phyloP scores from a whole-genome alignment of 768 basidiomycete species.

The Psilocybe cyanescens region DNA sequence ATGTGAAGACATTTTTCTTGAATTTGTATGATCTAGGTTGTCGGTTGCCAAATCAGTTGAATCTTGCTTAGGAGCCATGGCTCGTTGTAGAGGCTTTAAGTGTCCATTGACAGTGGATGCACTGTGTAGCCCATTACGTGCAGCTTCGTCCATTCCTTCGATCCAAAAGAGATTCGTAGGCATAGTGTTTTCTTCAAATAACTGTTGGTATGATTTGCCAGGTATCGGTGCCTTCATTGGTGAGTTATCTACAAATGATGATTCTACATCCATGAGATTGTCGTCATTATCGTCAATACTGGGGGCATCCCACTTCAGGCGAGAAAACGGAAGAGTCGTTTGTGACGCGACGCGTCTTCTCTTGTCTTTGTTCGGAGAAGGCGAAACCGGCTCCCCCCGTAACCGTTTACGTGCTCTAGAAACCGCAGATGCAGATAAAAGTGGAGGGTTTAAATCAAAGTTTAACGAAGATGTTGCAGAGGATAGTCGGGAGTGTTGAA shows the following conservation, averaged over 20 bases:
- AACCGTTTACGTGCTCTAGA: constrained; percentile 79
- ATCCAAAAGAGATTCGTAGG: constrained; percentile 23
- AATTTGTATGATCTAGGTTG: background rate
- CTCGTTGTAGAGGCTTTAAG: background rate
- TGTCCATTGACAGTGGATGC: background rate
- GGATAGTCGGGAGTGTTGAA: constrained; percentile 19
- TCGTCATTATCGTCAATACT: constrained; percentile 28
- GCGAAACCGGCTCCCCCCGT: constrained; percentile 82
- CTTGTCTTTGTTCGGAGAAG: constrained; percentile 81
- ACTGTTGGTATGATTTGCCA: constrained; percentile 63
- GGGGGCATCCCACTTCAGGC: constrained; percentile 21
- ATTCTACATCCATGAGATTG: constrained; percentile 32
- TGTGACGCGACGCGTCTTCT: constrained; percentile 58
- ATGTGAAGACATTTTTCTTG: constrained; percentile 1
- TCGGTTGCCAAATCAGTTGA: background rate
- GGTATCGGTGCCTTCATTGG: constrained; percentile 65
- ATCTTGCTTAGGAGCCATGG: background rate
- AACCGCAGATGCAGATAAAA: constrained; percentile 46
- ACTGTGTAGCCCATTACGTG: constrained; percentile 4
- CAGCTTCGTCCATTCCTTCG: constrained; percentile 12
- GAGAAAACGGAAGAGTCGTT: constrained; percentile 39
- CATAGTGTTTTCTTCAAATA: constrained; percentile 57
- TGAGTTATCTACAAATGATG: constrained; percentile 69
- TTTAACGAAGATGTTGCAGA: constrained; percentile 24
- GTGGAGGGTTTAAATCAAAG: constrained; percentile 10